Base-by-base conservation (phyloP, 2,329 filamentous ascomycete genomes). In the Fusarium sp. region DNA sequence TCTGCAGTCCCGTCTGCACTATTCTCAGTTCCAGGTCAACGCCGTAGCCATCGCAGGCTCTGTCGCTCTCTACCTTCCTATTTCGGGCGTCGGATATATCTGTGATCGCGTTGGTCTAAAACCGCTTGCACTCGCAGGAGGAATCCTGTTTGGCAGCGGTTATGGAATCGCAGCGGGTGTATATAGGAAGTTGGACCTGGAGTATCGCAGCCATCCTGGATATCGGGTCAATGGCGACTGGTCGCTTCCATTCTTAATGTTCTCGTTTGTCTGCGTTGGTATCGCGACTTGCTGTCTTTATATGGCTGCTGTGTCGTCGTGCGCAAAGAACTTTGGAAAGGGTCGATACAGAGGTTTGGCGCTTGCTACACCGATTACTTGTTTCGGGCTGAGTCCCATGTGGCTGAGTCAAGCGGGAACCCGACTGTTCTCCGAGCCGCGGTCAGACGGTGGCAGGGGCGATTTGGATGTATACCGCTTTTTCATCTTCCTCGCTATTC, bases 251-350 rank as follows among this genome's bases (percentile, higher is more conserved):
- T 84, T 92, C 73, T 97, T 99, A 95, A 84, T 98, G 8, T 78
- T 93, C 58, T 91, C 94, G 1, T 99, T 98, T 79, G 85, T 94
- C 48, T 87, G 88, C 54, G 90, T 99, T 62, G 96, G 96, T 3
- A 87, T 91, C 67, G 95, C 90, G 8, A 98, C 95, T 0, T 93
- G 92, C 70, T 89, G 89, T 79, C 94, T 98, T 89, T 99, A 98
- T 80, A 85, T 98, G 59, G 88, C 91, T 53, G 91, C 94, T 3
- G 91, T 99, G n/a, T 95, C 95, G 9, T 97, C 95, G 0, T 97
- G 94, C 77, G 96, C 96, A 38, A 99, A 99, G 88, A 99, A 98
- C 82, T 99, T 98, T 81, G 94, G 94, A 51, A 90, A 92, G 65
- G 94, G 94, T 6, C 92, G 91, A 76, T 91, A 97, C 76, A 92